phyloP scores from a whole-genome alignment of 2,329 filamentous ascomycete genomes.

The Hypoxylon sp. region DNA sequence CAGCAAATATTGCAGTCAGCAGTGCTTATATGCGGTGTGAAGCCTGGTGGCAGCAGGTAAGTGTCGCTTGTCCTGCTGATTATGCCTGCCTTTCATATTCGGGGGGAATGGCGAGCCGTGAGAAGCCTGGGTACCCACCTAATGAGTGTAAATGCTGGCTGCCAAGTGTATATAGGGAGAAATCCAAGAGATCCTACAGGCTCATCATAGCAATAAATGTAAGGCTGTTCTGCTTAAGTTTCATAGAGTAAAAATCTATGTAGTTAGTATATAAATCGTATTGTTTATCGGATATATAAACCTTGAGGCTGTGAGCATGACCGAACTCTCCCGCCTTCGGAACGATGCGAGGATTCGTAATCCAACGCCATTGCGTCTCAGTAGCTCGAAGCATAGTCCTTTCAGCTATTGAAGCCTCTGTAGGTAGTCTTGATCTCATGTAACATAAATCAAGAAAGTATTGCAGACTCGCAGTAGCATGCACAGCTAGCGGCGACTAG shows the following conservation, averaged over 20 bases:
- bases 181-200: slow-evolving; percentile 11
- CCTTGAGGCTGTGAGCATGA: slow-evolving; percentile 2
- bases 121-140: no score
- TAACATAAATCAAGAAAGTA: slow-evolving; percentile 37
- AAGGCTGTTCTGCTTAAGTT: slow-evolving; percentile 8
- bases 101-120: no score
- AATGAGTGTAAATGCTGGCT: no score
- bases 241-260: slow-evolving; percentile 32
- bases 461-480: slow-evolving; percentile 41
- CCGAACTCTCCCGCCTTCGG: background rate
- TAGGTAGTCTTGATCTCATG: slow-evolving; percentile 21
- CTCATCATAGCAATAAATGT: slow-evolving; percentile 10
- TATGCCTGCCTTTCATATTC: no score
- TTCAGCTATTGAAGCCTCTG: slow-evolving; percentile 18
- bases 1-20: slow-evolving; percentile 25
- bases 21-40: slow-evolving; percentile 4
- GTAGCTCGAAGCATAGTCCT: slow-evolving; percentile 11
- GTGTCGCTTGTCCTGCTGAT: slow-evolving; percentile 9
- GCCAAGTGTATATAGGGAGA: background rate
- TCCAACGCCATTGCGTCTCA: background rate
- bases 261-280: slow-evolving; percentile 17
- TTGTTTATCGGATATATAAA: background rate
- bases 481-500: slow-evolving; percentile 32
- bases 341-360: slow-evolving; percentile 1
- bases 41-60: background rate